phyloP scores from a whole-genome alignment of 148 eudicot species.

The Rhododendron griersonianum region DNA sequence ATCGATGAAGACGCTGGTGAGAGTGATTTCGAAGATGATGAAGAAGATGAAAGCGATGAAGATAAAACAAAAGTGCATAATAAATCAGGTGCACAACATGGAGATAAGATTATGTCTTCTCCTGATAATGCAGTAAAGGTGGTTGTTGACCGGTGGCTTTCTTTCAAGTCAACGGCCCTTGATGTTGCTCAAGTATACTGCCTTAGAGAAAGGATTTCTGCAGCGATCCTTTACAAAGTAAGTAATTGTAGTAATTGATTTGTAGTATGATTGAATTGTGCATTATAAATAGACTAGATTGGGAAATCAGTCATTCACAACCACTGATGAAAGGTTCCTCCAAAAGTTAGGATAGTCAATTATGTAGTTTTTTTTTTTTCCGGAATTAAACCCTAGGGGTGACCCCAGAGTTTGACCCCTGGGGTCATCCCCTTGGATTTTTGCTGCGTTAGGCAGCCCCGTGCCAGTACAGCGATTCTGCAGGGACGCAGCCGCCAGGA shows the following conservation, averaged over 20 bases:
- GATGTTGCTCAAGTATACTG: conserved; percentile 95
- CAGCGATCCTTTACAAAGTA: conserved; percentile 77
- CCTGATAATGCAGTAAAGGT: conserved; percentile 70
- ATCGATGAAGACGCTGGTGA: conserved; percentile 25
- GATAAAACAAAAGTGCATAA: conserved; percentile 22
- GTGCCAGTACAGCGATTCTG: too few relatives aligned
- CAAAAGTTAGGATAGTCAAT: not conserved
- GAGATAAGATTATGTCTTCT: conserved; percentile 58
- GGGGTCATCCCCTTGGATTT: too few relatives aligned
- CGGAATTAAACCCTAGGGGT: too few relatives aligned
- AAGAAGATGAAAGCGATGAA: conserved; percentile 38
- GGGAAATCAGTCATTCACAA: not conserved
- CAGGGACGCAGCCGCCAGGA: too few relatives aligned
- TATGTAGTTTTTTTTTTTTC: too few relatives aligned
- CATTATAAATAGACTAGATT: not conserved
- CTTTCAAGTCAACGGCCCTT: conserved; percentile 67
- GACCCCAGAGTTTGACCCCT: too few relatives aligned
- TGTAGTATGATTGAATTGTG: not conserved
- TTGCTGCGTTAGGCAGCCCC: too few relatives aligned
- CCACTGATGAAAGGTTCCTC: not conserved
- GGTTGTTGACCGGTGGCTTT: conserved; percentile 79
- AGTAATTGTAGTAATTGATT: conserved; percentile 7
- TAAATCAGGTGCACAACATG: conserved; percentile 20
- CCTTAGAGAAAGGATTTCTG: conserved; percentile 83
- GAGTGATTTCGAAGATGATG: conserved; percentile 21